These are phyloP conservation scores for Bonia amplexicaulis DNA, from an alignment of 176 grass and related monocot species.

Conservation along the genomic window DNA sequence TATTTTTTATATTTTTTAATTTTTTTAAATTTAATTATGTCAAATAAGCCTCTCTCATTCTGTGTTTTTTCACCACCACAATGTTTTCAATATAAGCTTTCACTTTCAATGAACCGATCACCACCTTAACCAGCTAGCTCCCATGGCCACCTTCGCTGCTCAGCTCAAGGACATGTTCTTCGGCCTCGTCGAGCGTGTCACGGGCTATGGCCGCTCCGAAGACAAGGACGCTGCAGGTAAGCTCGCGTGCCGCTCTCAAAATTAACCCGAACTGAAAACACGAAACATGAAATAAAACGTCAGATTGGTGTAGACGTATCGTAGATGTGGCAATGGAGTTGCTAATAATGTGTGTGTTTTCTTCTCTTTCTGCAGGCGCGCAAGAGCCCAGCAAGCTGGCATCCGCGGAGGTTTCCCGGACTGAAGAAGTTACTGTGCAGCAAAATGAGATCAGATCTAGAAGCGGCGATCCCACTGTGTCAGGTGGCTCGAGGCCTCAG, in stretches of 20 bases:
- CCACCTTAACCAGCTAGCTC: neutral
- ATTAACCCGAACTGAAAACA: neutral
- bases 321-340: neutral
- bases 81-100: too few relatives aligned
- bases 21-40: too few relatives aligned
- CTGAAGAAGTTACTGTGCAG: neutral
- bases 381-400: neutral
- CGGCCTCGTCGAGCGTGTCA: constrained; percentile 22
- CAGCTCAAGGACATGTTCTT: constrained; percentile 34
- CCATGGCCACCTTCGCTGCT: constrained; percentile 34
- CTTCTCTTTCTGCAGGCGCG: neutral
- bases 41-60: too few relatives aligned
- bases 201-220: neutral
- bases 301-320: neutral
- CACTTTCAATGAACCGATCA: too few relatives aligned
- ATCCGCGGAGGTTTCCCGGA: neutral
- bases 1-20: too few relatives aligned
- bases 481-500: neutral
- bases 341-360: neutral
- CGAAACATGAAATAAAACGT: neutral
- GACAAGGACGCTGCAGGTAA: constrained; percentile 16
- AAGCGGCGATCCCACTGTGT: neutral
- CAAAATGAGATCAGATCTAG: constrained; percentile 17
- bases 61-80: too few relatives aligned
- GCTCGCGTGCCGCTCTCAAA: neutral